These are phyloP conservation scores for Xylariaceae sp. DNA, from an alignment of 2,329 filamentous ascomycete species.

Conservation along the genomic window DNA sequence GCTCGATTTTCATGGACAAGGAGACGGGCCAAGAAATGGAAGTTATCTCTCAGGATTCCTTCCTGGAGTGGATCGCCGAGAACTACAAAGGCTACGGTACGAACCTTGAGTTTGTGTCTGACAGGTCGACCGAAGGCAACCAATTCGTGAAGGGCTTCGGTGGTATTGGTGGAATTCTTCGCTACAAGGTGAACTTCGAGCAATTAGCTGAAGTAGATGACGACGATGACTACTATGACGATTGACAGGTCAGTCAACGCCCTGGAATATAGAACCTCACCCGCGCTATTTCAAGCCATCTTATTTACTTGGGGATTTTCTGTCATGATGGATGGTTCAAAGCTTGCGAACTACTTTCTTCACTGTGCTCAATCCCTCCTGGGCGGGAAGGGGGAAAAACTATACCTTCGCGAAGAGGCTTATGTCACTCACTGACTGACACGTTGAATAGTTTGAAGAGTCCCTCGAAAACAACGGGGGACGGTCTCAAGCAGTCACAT, in stretches of 20 bases:
- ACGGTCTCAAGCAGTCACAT: conserved; percentile 58
- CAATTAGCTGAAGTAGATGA: conserved; percentile 89
- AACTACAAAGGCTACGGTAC: conserved; percentile 98
- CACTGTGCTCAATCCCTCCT: not conserved
- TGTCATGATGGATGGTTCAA: conserved; percentile 1
- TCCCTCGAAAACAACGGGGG: conserved; percentile 86
- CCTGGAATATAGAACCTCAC: conserved; percentile 18
- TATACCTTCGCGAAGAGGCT: conserved; percentile 5
- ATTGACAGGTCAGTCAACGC: conserved; percentile 35
- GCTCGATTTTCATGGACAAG: conserved; percentile 88
- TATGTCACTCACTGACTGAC: conserved; percentile 62
- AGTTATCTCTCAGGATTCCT: conserved; percentile 75
- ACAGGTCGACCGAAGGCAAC: conserved; percentile 95
- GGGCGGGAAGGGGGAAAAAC: not conserved
- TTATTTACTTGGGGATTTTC: conserved; percentile 7
- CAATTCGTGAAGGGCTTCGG: conserved; percentile 99
- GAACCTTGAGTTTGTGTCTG: conserved; percentile 92
- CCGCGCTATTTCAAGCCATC: conserved; percentile 11
- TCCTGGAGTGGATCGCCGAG: conserved; percentile 99
- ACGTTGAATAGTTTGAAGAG: conserved; percentile 53
- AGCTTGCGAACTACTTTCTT: not conserved
- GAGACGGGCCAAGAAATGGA: conserved; percentile 98
- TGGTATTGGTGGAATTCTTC: conserved; percentile 93
- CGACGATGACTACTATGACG: conserved; percentile 86
- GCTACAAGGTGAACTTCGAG: conserved; percentile 99